Base-by-base conservation (phyloP, 768 basidiomycete species). In the Pilatotrama ljubarskyi region DNA sequence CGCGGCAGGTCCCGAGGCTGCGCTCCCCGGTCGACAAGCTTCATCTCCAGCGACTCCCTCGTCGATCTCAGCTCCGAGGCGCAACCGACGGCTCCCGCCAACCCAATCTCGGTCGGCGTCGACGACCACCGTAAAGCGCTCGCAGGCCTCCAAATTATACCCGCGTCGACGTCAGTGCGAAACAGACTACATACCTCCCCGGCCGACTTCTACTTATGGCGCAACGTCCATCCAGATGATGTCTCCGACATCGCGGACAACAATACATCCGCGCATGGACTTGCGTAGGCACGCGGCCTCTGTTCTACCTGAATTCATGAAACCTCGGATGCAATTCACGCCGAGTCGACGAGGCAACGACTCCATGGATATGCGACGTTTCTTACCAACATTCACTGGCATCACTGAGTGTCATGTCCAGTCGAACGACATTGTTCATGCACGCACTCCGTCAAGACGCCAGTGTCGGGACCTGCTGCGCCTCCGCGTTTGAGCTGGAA, bases 111-210 rank as follows among this genome's bases (percentile, higher is more conserved):
- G 5, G 8, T 17, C 29, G 48, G 17, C 53, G 51, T 51, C 58
- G 29, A 41, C 48, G 35, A 25, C 14, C 42, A 47, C 40, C 42
- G 35, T n/a, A n/a, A n/a, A n/a, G n/a, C n/a, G n/a, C n/a, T n/a
- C 67, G 25, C 58, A 52, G 40, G 47, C 62, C 24, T 48, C 62
- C 57, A 53, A 42, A 40, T 58, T 62, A 55, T 78, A 78, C 77
- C 68, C 79, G 18, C 75, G n/a, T n/a, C 76, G 41, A 71, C 76
- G 56, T 47, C 57, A 44, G 58, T 11, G 36, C 36, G 36, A 11
- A 24, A 50, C 20, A 20, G 25, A 10, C 29, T 32, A 10, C 29
- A 5, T 32, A n/a, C n/a, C n/a, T 32, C 5, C 46, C 25, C 26
- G 46, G 2, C 46, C 46, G 46, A 32, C 26, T 9, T 15, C 46